Evolutionary conservation across 2,329 filamentous ascomycete species (phyloP), one percentile per base, ranked within the genome.

Genomic region (Fusarium albidum): DNA sequence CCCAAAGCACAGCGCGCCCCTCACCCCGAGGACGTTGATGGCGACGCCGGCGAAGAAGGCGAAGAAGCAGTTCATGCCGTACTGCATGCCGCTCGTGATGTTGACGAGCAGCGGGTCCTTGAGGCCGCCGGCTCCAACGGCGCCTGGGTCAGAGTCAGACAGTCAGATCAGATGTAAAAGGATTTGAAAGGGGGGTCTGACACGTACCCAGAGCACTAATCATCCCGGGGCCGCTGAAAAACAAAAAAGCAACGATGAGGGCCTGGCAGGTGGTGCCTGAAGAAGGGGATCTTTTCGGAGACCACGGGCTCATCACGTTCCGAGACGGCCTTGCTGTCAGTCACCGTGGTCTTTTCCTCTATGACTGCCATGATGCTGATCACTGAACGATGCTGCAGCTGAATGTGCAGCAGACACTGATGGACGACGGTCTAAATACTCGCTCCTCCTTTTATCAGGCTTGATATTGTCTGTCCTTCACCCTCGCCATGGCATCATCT

Each of bases 41-140:
- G 21, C n/a, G 11, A 39, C 35, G n/a, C 35, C 35, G 7, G 35
- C 35, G 35, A 39, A 39, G 15, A 39, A 39, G 3, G 35, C 35
- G 12, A 39, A 39, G 35, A 39, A 39, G 21, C 35, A 39, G 15
- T 39, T 39, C 35, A 39, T 39, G 14, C 35, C 35, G 13, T 39
- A 39, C 11, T 39, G 35, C 35, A 39, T 39, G 6, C 35, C 35
- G 18, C 15, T 39, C 9, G 35, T 39, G 15, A 39, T 39, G 17
- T 39, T 39, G n/a, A 39, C 35, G 25, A 39, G 14, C 14, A 39
- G n/a, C 4, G 35, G 35, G 21, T 39, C 35, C 15, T 39, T 39
- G 5, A 39, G 18, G 13, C 35, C 35, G 4, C 35, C 35, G 21
- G 35, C 35, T 11, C 35, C 35, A 26, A 39, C 35, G 9, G 35